Evolutionary conservation across 140 eudicot genomes (phyloP), one percentile per base, ranked within the genome.

Genomic region (Senecio squalidus): DNA sequence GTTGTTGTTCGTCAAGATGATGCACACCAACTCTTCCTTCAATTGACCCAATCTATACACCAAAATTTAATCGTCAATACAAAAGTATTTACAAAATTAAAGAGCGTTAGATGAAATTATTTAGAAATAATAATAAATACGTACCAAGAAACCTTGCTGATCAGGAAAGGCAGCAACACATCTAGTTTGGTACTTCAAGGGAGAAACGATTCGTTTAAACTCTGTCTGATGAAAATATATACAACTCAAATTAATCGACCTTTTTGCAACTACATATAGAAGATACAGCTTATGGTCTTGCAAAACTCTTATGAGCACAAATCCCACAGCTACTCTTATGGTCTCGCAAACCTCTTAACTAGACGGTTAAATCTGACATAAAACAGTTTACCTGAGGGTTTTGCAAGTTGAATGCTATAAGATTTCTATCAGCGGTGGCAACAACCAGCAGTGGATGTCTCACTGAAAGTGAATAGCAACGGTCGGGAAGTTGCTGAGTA

Each of bases 1-100:
- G 77, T 51, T 80, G 96, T 50, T 81, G 25, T 54, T 91, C 98
- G 53, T 91, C 98, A 50, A 91, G 84, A 66, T 91, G 96, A 63
- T 91, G 98, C 25, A 86, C 94, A 18, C 98, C 98, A 64, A 86
- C 94, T 64, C 96, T 76, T 60, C 98, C 98, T 74, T 91, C 96
- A 63, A 91, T 91, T 29, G 98, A 86, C 23, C 98, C 96, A 64
- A 91, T 94, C 98, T 91, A 56, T 23, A 72, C 21, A 9, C 14
- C 61, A 62, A 61, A 17, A 55, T n/a, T 20, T 49, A 44, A 27
- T 36, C 50, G 54, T 66, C 21, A 16, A 30, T 27, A 58, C 27
- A 34, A 28, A 57, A 11, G 20, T 13, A 51, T 44, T 4, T 10
- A 10, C 8, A 1, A 28, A 64, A 48, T 30, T 5, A n/a, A 4